These are phyloP conservation scores for Bipolaris bicolor DNA, from an alignment of 2,329 filamentous ascomycete genomes.

Conservation along the genomic window DNA sequence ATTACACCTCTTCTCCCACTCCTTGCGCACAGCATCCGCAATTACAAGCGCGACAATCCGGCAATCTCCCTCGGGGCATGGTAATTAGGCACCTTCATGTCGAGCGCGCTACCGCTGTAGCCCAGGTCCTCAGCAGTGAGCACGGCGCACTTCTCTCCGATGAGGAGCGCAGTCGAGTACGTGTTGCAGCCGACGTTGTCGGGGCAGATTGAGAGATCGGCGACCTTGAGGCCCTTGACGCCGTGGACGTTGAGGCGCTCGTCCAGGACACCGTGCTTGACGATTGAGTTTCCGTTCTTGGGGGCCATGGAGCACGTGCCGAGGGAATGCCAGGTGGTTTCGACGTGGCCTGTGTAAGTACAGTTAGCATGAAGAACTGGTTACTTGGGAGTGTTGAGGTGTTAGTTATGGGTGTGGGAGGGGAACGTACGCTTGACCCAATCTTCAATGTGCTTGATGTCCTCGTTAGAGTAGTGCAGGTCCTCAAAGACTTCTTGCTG, in stretches of 20 bases:
- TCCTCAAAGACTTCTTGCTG: conserved; percentile 65
- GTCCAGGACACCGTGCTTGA: conserved; percentile 79
- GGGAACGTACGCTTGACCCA: conserved; percentile 55
- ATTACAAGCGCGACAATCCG: conserved; percentile 52
- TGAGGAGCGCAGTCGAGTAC: conserved; percentile 73
- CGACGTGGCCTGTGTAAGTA: conserved; percentile 60
- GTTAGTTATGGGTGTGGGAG: not conserved
- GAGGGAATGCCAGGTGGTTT: conserved; percentile 75
- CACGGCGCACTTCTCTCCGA: conserved; percentile 75
- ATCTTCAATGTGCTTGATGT: conserved; percentile 71
- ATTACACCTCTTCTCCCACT: not conserved
- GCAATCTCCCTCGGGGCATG: conserved; percentile 55
- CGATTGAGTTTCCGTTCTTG: conserved; percentile 76
- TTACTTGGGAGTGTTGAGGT: not conserved
- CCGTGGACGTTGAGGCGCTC: conserved; percentile 79
- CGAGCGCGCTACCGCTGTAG: conserved; percentile 72
- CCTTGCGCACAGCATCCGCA: not conserved
- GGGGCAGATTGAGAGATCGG: conserved; percentile 76
- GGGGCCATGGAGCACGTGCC: conserved; percentile 80
- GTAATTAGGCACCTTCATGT: conserved; percentile 72
- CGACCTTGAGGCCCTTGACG: conserved; percentile 77
- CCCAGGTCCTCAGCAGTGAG: conserved; percentile 75
- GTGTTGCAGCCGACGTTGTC: conserved; percentile 71
- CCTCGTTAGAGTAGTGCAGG: conserved; percentile 68
- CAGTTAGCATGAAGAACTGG: not conserved